Evolutionary conservation across 2,329 filamentous ascomycete species (phyloP), one percentile per base, ranked within the genome.

Genomic region (Ascochyta viciae-villosae): DNA sequence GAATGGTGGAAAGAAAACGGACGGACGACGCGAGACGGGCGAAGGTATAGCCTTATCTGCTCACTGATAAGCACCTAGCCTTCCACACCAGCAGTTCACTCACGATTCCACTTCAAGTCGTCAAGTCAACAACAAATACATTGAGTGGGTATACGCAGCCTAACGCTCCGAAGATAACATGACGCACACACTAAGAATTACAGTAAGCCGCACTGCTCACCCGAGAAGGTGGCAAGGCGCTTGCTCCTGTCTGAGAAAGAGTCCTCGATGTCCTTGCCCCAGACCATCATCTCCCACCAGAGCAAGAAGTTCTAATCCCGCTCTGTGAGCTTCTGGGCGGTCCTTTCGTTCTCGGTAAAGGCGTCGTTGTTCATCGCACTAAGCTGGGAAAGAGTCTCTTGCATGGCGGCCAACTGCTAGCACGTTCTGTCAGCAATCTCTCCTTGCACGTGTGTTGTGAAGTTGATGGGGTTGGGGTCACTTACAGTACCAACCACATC

Each of bases 391-490:
- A 76, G 51, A 5, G 73, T 72, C 57, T 71, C 67, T 55, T 74
- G 70, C 73, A 76, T 76, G 41, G 70, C 71, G 50, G 73, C 73
- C 59, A 76, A 70, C 73, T 76, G 73, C 72, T 74, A 67, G 55
- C 64, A 58, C 23, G n/a, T 35, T 26, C 60, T 58, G 59, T 75
- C 64, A 75, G 73, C 54, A 13, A 34, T 48, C 53, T 47, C 41
- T 43, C 24, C 33, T 29, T 39, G 6, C 15, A 31, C 38, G n/a
- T 7, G 22, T 37, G 37, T 37, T n/a, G 3, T 13, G 4, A 34
- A 6, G 4, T 16, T 13, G 10, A 31, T 31, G 13, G 5, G 29
- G 5, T 6, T 16, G 44, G 47, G 37, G 43, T 23, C 43, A 73
- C 73, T 73, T 63, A 76, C 73, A 63, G 72, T 76, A 56, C 69